Percentiles rank a stretch among this genome's conserved stretches.
These are phyloP conservation scores for Lizonia empirigonia DNA, from an alignment of 2,329 filamentous ascomycete genomes.

Conservation along the genomic window DNA sequence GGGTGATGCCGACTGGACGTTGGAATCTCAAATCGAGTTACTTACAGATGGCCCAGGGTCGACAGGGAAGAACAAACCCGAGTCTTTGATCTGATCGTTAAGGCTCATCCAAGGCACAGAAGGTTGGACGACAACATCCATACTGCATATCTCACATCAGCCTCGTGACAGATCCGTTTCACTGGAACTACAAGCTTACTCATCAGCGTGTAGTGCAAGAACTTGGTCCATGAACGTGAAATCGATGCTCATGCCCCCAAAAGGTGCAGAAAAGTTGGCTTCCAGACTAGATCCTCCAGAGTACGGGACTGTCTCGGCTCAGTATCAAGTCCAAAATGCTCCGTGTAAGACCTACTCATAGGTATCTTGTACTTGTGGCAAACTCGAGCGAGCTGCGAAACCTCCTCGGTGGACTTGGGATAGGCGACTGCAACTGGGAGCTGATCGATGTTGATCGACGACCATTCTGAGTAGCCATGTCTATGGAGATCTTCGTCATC, in stretches of 20 bases:
- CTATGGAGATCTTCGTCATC: conserved; percentile 67
- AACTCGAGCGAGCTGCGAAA: conserved; percentile 68
- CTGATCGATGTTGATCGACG: conserved; percentile 67
- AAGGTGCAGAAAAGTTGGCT: conserved; percentile 86
- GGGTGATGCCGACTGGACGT: conserved; percentile 16
- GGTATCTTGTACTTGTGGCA: conserved; percentile 82
- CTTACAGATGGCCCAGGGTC: conserved; percentile 72
- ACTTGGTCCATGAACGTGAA: conserved; percentile 88
- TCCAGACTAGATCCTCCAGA: conserved; percentile 87
- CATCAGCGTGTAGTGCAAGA: conserved; percentile 77
- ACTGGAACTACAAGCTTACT: conserved; percentile 50
- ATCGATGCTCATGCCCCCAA: conserved; percentile 86
- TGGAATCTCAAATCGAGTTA: conserved; percentile 11
- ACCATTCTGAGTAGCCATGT: conserved; percentile 75
- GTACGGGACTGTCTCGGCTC: conserved; percentile 65
- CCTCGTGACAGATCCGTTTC: neutral
- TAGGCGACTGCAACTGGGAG: conserved; percentile 70
- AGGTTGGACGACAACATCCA: conserved; percentile 92
- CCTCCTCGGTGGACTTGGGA: conserved; percentile 67
- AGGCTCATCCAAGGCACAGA: conserved; percentile 91
- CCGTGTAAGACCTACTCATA: conserved; percentile 55
- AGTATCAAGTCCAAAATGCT: neutral
- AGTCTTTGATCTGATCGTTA: conserved; percentile 74
- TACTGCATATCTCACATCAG: conserved; percentile 50
- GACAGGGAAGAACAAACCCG: conserved; percentile 86